Percentiles rank a stretch among this genome's conserved stretches.
phyloP scores from a whole-genome alignment of 805 yeast genomes.

The Sugiyamaella marilandica region DNA sequence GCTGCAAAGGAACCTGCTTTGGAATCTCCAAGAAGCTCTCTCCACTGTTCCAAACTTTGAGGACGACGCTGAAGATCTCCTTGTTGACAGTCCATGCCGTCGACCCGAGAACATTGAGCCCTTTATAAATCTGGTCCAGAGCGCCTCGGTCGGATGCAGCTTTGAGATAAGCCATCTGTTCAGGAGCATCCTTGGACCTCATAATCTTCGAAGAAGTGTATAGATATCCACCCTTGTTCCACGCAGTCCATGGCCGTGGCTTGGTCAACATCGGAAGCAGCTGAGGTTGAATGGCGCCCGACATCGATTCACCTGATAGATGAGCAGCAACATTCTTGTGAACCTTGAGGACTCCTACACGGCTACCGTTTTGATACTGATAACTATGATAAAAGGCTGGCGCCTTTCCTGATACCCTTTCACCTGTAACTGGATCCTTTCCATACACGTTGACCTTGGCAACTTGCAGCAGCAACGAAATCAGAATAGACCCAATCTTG shows the following conservation, averaged over 20 bases:
- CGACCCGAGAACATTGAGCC: conserved; percentile 77
- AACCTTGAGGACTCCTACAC: conserved; percentile 72
- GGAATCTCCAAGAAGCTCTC: conserved; percentile 71
- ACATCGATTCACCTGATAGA: conserved; percentile 61
- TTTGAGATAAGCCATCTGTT: conserved; percentile 80
- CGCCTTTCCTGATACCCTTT: conserved; percentile 61
- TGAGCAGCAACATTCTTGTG: conserved; percentile 65
- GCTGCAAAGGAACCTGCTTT: conserved; percentile 40
- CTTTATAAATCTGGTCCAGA: conserved; percentile 64
- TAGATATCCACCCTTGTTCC: conserved; percentile 81
- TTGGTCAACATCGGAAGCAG: conserved; percentile 84
- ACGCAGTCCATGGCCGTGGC: conserved; percentile 84
- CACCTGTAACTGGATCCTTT: conserved; percentile 71
- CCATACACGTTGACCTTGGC: conserved; percentile 80
- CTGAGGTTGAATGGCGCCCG: conserved; percentile 73
- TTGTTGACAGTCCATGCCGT: conserved; percentile 93
- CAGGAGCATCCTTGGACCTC: conserved; percentile 80
- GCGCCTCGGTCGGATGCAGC: conserved; percentile 73
- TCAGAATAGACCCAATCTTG: conserved; percentile 74
- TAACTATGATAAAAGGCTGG: conserved; percentile 91
- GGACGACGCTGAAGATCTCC: conserved; percentile 59
- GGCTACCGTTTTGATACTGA: conserved; percentile 72
- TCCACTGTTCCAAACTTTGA: conserved; percentile 85
- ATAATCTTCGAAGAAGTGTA: conserved; percentile 60
- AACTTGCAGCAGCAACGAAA: conserved; percentile 69